These are phyloP conservation scores for Oidium heveae DNA, from an alignment of 2,329 filamentous ascomycete genomes.

Conservation along the genomic window DNA sequence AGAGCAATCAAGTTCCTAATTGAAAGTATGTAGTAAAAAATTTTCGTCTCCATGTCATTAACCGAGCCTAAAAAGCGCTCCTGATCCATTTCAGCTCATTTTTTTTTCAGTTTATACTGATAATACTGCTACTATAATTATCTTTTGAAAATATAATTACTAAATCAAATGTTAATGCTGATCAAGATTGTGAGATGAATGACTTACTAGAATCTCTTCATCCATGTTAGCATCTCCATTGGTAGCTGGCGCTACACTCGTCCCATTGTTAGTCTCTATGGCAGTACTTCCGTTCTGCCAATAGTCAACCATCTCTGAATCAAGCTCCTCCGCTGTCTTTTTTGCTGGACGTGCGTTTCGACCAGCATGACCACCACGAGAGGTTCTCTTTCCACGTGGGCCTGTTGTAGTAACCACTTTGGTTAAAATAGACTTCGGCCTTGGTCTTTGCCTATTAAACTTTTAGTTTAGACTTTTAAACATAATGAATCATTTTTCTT, in stretches of 20 bases:
- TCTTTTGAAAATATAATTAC: too few species aligned
- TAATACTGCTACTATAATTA: too few species aligned
- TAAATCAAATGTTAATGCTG: too few species aligned
- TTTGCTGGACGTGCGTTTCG: slow-evolving; percentile 42
- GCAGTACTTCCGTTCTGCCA: slow-evolving; percentile 31
- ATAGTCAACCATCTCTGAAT: slow-evolving; percentile 95
- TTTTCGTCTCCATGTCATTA: too few species aligned
- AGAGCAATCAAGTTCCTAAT: too few species aligned
- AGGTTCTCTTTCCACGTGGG: slow-evolving; percentile 8
- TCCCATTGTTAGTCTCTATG: slow-evolving; percentile 21
- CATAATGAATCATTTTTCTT: slow-evolving; percentile 16
- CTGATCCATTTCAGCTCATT: too few species aligned
- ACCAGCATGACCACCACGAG: slow-evolving; percentile 23
- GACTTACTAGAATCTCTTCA: slow-evolving; percentile 26
- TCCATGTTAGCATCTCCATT: slow-evolving; percentile 38
- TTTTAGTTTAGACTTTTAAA: neutral
- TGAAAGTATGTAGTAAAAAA: too few species aligned
- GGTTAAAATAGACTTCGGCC: slow-evolving; percentile 61
- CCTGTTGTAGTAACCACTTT: slow-evolving; percentile 42
- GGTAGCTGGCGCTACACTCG: slow-evolving; percentile 8
- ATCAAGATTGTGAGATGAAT: too few species aligned
- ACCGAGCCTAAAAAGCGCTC: too few species aligned
- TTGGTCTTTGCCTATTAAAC: slow-evolving; percentile 15
- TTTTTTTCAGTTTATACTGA: too few species aligned
- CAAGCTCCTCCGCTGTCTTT: slow-evolving; percentile 88